A percentile compares a stretch with the other conserved stretches of the same genome.
phyloP scores from a whole-genome alignment of 768 basidiomycete genomes.

The Daedaleopsis sinensis region DNA sequence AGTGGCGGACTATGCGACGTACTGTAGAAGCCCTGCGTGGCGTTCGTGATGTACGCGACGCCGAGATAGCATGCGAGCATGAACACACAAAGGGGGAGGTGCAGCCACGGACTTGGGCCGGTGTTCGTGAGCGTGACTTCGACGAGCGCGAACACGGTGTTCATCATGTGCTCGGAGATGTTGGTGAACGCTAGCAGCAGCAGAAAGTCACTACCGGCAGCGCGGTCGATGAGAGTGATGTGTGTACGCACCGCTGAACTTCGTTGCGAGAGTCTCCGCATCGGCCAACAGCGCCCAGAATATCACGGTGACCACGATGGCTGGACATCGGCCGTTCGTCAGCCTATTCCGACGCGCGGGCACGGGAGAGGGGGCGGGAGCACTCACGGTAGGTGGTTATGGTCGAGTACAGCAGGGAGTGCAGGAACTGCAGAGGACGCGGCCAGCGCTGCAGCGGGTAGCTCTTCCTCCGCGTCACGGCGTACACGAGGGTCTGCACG shows the following conservation, averaged over 20 bases:
- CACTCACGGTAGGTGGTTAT: conserved; percentile 60
- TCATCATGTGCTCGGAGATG: conserved; percentile 63
- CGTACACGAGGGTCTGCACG: conserved; percentile 54
- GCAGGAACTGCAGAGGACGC: conserved; percentile 54
- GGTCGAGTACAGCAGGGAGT: conserved; percentile 55
- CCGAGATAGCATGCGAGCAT: conserved; percentile 61
- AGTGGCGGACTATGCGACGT: conserved; percentile 33
- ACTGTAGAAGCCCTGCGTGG: conserved; percentile 68
- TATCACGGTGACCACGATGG: conserved; percentile 64
- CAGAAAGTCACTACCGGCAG: conserved; percentile 6
- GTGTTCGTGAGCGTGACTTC: conserved; percentile 60
- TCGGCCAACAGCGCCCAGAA: conserved; percentile 61
- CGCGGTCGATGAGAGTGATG: neutral
- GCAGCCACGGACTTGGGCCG: conserved; percentile 54
- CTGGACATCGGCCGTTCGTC: conserved; percentile 35
- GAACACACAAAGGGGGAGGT: conserved; percentile 49
- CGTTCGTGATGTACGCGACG: conserved; percentile 68
- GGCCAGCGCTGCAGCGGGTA: conserved; percentile 69
- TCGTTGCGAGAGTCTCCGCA: conserved; percentile 42
- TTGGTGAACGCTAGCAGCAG: conserved; percentile 54
- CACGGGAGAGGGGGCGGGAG: neutral
- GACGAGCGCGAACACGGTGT: conserved; percentile 55
- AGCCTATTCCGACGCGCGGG: neutral
- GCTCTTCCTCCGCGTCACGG: conserved; percentile 24
- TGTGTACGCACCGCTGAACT: conserved; percentile 40